Base-by-base conservation (phyloP, 1,139 yeast species). In the Petasospora rhodanensis region DNA sequence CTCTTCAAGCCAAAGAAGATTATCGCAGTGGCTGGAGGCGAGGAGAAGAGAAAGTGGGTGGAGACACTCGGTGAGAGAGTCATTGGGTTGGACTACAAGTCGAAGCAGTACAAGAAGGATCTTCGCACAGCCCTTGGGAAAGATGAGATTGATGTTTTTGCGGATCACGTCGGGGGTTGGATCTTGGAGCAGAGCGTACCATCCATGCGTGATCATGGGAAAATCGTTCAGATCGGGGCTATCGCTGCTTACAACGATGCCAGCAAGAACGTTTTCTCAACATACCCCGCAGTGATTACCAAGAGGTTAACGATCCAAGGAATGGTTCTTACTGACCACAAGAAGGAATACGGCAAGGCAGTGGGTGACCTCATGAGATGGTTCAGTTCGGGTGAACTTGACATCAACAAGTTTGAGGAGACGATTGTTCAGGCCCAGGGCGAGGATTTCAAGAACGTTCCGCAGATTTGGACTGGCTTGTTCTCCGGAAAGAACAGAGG, bases 101-200 rank as follows among this genome's bases (percentile, higher is more conserved):
- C 67, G 31, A 54, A 66, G 3, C 56, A 64, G 18, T 73, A 68
- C 49, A 54, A 60, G 35, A 52, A 61, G 26, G 59, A 73, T 35
- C 62, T 77, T 41, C 39, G 52, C 11, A 56, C 64, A 18, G 73
- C 69, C 17, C 58, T 73, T 23, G 77, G 70, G 28, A 66, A 60
- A 10, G 64, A 61, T 24, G 58, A 55, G 41, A 64, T 68, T 31
- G 78, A 75, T 44, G 61, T 62, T 21, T 73, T 66, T 51, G 69
- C 64, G 40, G 83, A 76, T 51, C 73, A 73, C 40, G 85, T 79
- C 30, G 86, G 86, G 32, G 86, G 86, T 16, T 65, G 66, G 31
- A 64, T 73, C 19, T 64, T 79, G 47, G 76, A 72, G 43, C 55
- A 61, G 18, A 68, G 71, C 37, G 54, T 76, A 38, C 45, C 54